A percentile compares a stretch with the other conserved stretches of the same genome.
These are phyloP conservation scores for Melocanna baccifera DNA, from an alignment of 176 grass and related monocot species.

Conservation along the genomic window DNA sequence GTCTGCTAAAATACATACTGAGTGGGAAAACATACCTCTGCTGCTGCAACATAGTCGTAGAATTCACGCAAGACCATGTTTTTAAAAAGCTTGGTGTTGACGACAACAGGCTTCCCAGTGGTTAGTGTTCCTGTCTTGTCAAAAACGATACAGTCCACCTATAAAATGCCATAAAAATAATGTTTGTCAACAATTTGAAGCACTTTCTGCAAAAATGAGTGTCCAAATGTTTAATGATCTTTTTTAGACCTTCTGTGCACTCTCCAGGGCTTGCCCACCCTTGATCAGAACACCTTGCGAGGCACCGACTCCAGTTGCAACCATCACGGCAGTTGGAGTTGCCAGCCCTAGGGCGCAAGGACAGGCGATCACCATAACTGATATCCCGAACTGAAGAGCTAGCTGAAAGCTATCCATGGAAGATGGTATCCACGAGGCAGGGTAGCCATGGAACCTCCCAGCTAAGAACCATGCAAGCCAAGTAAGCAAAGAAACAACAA, in stretches of 20 bases:
- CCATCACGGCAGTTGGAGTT: conserved; percentile 98
- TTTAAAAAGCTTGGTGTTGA: conserved; percentile 72
- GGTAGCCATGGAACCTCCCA: conserved; percentile 68
- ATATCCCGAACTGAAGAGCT: conserved; percentile 95
- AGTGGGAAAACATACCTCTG: conserved; percentile 50
- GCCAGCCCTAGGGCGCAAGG: conserved; percentile 88
- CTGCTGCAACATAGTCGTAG: conserved; percentile 62
- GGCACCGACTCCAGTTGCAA: conserved; percentile 94
- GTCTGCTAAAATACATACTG: neutral
- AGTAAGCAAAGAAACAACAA: conserved; percentile 65
- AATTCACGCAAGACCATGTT: conserved; percentile 82
- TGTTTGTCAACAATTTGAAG: conserved; percentile 23
- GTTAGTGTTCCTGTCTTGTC: conserved; percentile 96
- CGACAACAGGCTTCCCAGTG: conserved; percentile 75
- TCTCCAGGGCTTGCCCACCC: conserved; percentile 89
- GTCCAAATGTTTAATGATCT: neutral
- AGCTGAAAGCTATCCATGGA: conserved; percentile 97
- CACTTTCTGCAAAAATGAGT: neutral
- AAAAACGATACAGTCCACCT: conserved; percentile 90
- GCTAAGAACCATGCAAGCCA: conserved; percentile 87
- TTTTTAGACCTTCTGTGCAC: conserved; percentile 72
- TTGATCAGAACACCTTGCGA: conserved; percentile 93
- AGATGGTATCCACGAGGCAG: conserved; percentile 76
- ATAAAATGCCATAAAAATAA: conserved; percentile 1
- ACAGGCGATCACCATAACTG: conserved; percentile 97